Percentiles rank a stretch among this genome's conserved stretches.
Conservation (phyloP, 2,329 filamentous ascomycete genomes). For the Ophiostoma quercus region DNA sequence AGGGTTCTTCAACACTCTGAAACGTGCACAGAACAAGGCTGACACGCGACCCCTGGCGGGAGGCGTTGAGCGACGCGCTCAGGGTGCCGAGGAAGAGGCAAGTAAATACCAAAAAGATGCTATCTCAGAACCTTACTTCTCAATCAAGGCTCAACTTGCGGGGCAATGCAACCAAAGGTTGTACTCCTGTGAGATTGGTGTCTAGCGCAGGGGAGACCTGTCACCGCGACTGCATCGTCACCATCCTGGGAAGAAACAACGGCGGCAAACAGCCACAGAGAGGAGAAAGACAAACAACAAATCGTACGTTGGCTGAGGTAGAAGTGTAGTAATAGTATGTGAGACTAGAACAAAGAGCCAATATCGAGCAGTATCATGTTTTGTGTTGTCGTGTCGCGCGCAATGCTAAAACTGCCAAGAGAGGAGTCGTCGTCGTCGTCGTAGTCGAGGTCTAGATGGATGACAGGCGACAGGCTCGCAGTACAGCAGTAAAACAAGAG, state of each 20-base stretch:
- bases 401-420: neutral
- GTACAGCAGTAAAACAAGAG: neutral
- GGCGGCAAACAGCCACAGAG: neutral
- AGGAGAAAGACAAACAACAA: neutral
- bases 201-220: conserved; percentile 4
- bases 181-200: neutral
- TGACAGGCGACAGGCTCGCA: neutral
- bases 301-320: neutral
- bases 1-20: conserved; percentile 17
- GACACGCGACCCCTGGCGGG: conserved; percentile 18
- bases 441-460: neutral
- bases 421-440: neutral
- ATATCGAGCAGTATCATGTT: neutral
- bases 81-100: neutral
- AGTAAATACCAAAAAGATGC: neutral
- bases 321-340: neutral
- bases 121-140: neutral
- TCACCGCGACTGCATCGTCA: conserved; percentile 1
- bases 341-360: neutral
- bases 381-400: neutral
- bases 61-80: neutral
- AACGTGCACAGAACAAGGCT: conserved; percentile 24
- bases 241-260: conserved; percentile 6
- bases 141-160: neutral
- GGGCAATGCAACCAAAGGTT: conserved; percentile 3